Conservation (phyloP, 495 filamentous ascomycete genomes). For the Hyaloscypha variabilis region DNA sequence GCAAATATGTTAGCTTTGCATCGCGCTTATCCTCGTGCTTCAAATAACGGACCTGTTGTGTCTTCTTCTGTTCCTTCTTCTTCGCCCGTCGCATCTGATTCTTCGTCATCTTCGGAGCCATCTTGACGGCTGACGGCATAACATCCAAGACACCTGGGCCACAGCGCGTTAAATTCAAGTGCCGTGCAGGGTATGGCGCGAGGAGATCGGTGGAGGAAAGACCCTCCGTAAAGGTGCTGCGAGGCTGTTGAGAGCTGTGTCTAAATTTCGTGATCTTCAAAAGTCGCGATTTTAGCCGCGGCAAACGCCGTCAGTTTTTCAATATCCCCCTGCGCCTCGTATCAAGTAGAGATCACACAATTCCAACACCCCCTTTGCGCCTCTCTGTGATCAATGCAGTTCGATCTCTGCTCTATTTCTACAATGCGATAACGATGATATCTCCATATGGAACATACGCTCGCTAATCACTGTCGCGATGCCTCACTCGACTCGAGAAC, state of each 20-base stretch:
- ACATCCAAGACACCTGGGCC: not conserved
- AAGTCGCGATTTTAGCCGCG: conserved; percentile 17
- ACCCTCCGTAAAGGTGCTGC: not conserved
- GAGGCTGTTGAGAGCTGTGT: not conserved
- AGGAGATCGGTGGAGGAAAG: not conserved
- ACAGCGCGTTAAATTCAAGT: not conserved
- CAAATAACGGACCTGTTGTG: conserved; percentile 38
- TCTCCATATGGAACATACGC: not conserved
- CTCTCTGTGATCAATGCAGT: not conserved
- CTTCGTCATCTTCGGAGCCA: conserved; percentile 73
- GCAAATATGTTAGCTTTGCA: not conserved
- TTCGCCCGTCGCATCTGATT: conserved; percentile 85
- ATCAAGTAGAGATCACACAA: conserved; percentile 8
- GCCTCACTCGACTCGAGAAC: conserved; percentile 42
- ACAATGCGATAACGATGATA: conserved; percentile 13
- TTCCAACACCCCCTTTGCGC: not conserved
- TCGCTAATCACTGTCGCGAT: conserved; percentile 30
- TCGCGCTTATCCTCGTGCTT: not conserved
- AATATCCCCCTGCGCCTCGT: conserved; percentile 8
- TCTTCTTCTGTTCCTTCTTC: conserved; percentile 83
- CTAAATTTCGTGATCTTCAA: conserved; percentile 4
- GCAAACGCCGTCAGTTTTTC: not conserved
- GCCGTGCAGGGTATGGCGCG: not conserved
- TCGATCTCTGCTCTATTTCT: not conserved
- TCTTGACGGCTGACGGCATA: conserved; percentile 38